phyloP scores from a whole-genome alignment of 208 protist genomes.

The Lotmaria passim region DNA sequence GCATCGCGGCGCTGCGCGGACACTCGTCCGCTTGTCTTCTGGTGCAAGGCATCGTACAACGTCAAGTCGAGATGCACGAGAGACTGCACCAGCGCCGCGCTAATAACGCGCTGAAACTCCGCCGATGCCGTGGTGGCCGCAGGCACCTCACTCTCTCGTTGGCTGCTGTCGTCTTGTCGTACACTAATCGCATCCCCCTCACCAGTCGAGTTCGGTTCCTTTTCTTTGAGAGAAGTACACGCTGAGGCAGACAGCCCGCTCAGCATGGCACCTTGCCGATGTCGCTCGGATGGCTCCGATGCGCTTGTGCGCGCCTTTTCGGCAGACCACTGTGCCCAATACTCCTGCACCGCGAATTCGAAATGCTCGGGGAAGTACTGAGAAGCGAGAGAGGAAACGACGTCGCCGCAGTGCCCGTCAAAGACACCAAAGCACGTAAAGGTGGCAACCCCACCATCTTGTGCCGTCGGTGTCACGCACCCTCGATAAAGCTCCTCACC shows the following conservation, averaged over 20 bases:
- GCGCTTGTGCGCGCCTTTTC: neutral
- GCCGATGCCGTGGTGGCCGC: neutral
- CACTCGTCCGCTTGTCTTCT: neutral
- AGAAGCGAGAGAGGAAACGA: slow-evolving; percentile 48
- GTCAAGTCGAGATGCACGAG: slow-evolving; percentile 77
- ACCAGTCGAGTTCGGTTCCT: too few relatives aligned
- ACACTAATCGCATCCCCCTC: too few relatives aligned
- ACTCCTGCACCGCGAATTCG: slow-evolving; percentile 36
- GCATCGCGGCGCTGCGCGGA: slow-evolving; percentile 25
- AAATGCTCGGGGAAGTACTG: slow-evolving; percentile 70
- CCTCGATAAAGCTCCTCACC: neutral
- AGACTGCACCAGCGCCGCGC: slow-evolving; percentile 66
- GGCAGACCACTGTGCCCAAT: slow-evolving; percentile 16
- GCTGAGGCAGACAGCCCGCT: too few relatives aligned
- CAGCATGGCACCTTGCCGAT: too few relatives aligned
- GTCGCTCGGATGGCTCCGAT: too few relatives aligned
- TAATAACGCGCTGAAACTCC: slow-evolving; percentile 48
- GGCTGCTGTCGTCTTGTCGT: neutral
- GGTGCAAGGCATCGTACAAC: slow-evolving; percentile 41
- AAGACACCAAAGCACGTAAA: slow-evolving; percentile 70
- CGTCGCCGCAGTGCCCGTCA: slow-evolving; percentile 78
- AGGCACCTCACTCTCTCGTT: neutral
- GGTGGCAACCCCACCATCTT: neutral
- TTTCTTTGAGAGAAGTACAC: too few relatives aligned
- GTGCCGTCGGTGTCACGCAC: neutral